Percentiles rank a stretch among this genome's conserved stretches.
Conservation (phyloP, 768 basidiomycete species). For the Coprinopsis strossmayeri region DNA sequence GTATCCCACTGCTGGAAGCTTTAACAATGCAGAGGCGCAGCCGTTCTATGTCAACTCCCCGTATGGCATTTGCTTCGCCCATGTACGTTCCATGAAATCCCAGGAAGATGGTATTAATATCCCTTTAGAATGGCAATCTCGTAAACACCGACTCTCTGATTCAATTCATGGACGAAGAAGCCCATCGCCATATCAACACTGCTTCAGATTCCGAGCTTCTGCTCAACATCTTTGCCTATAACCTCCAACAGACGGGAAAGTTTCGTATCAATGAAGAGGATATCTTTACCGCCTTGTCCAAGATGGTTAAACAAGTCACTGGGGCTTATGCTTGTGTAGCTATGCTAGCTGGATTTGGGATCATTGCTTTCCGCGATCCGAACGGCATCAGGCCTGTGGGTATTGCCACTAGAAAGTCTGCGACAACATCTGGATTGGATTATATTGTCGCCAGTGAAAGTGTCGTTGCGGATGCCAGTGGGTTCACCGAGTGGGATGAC, state of each 20-base stretch:
- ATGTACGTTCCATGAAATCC: conserved; percentile 72
- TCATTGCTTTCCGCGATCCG: conserved; percentile 96
- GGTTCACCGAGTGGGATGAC: conserved; percentile 91
- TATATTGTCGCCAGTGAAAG: conserved; percentile 94
- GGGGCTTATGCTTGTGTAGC: conserved; percentile 97
- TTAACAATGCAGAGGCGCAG: conserved; percentile 94
- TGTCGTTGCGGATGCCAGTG: conserved; percentile 90
- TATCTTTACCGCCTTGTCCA: conserved; percentile 90
- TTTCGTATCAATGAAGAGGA: conserved; percentile 99
- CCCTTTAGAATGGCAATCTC: conserved; percentile 92
- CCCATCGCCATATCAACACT: conserved; percentile 98
- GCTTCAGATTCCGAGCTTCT: conserved; percentile 96
- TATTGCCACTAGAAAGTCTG: conserved; percentile 61
- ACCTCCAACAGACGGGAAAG: conserved; percentile 96
- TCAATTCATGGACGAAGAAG: conserved; percentile 91
- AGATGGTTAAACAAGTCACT: conserved; percentile 80
- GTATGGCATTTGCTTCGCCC: conserved; percentile 96
- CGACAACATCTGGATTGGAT: conserved; percentile 49
- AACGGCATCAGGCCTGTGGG: conserved; percentile 96
- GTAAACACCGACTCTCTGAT: conserved; percentile 88
- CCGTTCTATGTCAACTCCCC: conserved; percentile 99
- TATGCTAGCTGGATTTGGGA: conserved; percentile 99
- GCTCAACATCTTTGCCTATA: conserved; percentile 96
- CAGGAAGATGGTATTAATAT: too few species aligned
- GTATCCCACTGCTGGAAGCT: conserved; percentile 97